Conservation (phyloP, 139 green algal species). For the Haematococcus lacustris region DNA sequence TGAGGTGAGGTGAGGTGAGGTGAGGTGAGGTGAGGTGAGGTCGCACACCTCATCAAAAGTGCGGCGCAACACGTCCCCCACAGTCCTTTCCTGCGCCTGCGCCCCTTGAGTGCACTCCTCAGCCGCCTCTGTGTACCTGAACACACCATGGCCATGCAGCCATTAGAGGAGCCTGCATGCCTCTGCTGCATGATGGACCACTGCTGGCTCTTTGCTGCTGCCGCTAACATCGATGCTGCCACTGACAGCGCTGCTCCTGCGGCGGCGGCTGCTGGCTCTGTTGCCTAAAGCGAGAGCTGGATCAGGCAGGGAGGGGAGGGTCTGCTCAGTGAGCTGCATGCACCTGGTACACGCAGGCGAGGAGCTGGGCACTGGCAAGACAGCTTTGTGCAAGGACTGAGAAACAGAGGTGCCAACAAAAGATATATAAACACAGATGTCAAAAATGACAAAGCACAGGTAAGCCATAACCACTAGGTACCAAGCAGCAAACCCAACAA, state of each 20-base stretch:
- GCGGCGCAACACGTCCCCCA: slow-evolving; percentile 3
- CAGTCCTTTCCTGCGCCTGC: neutral
- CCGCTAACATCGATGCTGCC: neutral
- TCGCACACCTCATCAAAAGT: slow-evolving; percentile 9
- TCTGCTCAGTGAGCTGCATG: too few species aligned
- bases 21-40: neutral
- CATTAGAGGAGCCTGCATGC: neutral
- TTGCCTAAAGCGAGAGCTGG: neutral
- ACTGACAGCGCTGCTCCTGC: neutral
- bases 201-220: neutral
- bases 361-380: too few species aligned
- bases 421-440: too few species aligned
- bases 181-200: too few species aligned
- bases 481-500: too few species aligned
- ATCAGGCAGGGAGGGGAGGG: too few species aligned
- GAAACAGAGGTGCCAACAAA: too few species aligned
- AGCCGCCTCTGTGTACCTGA: slow-evolving; percentile 4
- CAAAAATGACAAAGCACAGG: too few species aligned
- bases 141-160: neutral
- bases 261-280: neutral
- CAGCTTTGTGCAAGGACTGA: too few species aligned
- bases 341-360: too few species aligned
- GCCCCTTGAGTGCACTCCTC: slow-evolving; percentile 6
- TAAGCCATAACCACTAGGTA: too few species aligned
- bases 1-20: neutral